Evolutionary conservation across 345 rosid genomes (phyloP), one percentile per base, ranked within the genome.

Genomic region (Camelina laxa): DNA sequence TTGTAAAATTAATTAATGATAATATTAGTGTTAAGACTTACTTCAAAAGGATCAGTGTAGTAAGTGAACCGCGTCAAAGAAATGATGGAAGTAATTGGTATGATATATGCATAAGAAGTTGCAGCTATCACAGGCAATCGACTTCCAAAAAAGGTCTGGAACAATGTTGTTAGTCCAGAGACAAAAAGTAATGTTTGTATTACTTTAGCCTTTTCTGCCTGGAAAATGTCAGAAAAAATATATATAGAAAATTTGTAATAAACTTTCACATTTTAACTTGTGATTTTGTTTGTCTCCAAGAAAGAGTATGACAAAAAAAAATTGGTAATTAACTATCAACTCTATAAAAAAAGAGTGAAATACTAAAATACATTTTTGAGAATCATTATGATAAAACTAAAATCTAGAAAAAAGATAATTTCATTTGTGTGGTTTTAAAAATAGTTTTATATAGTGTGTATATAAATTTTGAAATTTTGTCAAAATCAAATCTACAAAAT

Each of bases 81-180:
- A 73, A 84, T 80, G 60, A 87, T 82, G 8, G 87, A 82, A 48
- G 82, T 83, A 14, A 73, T 51, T 27, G 91, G 92, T 14, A 87
- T 48, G 21, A 82, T 38, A 71, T 84, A 89, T 7, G 87, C 68
- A 65, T 79, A 85, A 38, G 95, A 89, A 27, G 86, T 84, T 12
- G 68, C 65, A 41, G 74, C 82, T 2, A 87, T 79, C 4, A 82
- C 70, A 11, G 96, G 93, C 13, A 90, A 86, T 21, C 93, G 81
- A 35, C 91, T 90, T 53, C 96, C 93, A 13, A 88, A 82, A 33
- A 88, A 70, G 33, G 93, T 80, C 50, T 90, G 90, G 8, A 88
- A 72, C 17, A 87, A 58, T 8, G 96, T 88, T 78, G 83, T 88
- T 54, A 84, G 60, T 74, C 93, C 93, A 38, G 91, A 85, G 61